phyloP scores from a whole-genome alignment of 768 basidiomycete genomes.

The Baorangia bicolor region DNA sequence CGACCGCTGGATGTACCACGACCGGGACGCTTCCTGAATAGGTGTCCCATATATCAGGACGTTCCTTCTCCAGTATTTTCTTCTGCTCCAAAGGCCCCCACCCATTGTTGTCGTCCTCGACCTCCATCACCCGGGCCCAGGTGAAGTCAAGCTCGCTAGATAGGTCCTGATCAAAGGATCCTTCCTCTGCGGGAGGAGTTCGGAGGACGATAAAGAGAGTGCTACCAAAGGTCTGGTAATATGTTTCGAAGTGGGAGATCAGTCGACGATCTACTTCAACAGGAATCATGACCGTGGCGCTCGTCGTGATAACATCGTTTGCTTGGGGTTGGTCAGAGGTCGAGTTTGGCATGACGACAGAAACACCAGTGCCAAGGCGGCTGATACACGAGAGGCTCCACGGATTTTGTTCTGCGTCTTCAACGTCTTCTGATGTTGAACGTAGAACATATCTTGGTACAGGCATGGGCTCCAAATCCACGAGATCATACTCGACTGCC shows the following conservation, averaged over 20 bases:
- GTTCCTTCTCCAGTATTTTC: not conserved
- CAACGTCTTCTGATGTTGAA: not conserved
- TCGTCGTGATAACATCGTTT: not conserved
- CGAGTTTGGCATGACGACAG: not conserved
- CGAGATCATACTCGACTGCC: not conserved
- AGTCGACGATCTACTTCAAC: not conserved
- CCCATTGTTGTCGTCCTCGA: not conserved
- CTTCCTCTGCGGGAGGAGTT: not conserved
- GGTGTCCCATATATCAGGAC: not conserved
- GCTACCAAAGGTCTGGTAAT: not conserved
- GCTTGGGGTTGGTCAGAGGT: not conserved
- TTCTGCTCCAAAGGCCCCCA: slow-evolving; percentile 7
- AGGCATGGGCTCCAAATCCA: not conserved
- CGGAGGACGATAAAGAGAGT: not conserved
- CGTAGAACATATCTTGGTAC: not conserved
- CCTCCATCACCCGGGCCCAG: not conserved
- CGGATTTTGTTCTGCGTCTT: too few species aligned
- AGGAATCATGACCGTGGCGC: not conserved
- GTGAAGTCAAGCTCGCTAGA: too few species aligned
- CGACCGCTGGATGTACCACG: not conserved
- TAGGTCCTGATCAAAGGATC: not conserved
- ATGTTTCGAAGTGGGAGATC: not conserved
- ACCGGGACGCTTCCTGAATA: not conserved
- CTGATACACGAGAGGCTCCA: not conserved
- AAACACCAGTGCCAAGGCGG: not conserved